phyloP scores from a whole-genome alignment of 2,329 filamentous ascomycete genomes.

The Metarhizium rileyi region DNA sequence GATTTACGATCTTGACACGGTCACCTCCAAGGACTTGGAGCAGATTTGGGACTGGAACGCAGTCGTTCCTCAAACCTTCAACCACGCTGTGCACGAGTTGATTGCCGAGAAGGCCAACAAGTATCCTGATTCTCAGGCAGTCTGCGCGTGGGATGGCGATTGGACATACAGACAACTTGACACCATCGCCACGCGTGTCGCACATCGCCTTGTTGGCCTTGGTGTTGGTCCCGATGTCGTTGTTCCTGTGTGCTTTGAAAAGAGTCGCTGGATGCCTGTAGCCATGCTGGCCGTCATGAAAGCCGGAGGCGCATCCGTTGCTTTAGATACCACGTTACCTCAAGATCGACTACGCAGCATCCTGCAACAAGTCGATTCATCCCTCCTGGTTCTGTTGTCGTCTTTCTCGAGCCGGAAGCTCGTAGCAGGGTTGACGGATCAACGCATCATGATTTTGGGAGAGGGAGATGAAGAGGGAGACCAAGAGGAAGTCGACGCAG shows the following conservation, averaged over 20 bases:
- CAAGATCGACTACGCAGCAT: constrained; percentile 9
- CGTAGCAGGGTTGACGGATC: not conserved
- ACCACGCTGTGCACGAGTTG: constrained; percentile 13
- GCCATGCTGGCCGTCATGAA: constrained; percentile 17
- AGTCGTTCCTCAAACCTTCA: constrained; percentile 3
- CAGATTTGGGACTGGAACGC: constrained; percentile 13
- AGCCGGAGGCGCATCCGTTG: constrained; percentile 18
- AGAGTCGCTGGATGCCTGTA: constrained; percentile 13
- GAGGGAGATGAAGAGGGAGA: not conserved
- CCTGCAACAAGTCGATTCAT: constrained; percentile 3
- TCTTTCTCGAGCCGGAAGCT: not conserved
- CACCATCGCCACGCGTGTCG: constrained; percentile 4
- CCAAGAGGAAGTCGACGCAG: not conserved
- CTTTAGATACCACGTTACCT: constrained; percentile 16
- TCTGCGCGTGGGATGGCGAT: constrained; percentile 17
- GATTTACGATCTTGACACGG: not conserved
- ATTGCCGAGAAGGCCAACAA: constrained; percentile 7
- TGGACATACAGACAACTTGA: constrained; percentile 15
- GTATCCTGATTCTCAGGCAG: constrained; percentile 9
- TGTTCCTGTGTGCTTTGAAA: constrained; percentile 14
- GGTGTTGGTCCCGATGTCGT: constrained; percentile 13
- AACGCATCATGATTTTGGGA: not conserved
- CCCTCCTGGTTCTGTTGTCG: constrained; percentile 1
- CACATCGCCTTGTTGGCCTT: constrained; percentile 3
- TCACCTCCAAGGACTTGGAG: constrained; percentile 1